These are phyloP conservation scores for Lycium ferocissimum DNA, from an alignment of 257 asterid genomes.

Conservation along the genomic window DNA sequence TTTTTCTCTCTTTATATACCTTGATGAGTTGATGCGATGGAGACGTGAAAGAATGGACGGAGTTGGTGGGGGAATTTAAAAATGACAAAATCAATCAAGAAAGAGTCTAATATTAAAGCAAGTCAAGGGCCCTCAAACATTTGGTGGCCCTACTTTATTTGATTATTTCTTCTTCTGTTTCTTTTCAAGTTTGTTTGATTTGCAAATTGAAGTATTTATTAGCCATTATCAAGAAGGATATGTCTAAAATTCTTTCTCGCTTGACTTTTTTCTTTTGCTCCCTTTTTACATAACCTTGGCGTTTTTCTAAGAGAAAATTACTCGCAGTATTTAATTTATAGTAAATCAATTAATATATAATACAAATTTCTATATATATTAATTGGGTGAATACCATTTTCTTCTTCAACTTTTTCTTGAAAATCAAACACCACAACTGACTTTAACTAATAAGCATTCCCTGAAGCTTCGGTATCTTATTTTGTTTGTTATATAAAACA, in stretches of 20 bases:
- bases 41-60: slow-evolving; percentile 16
- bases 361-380: too few relatives aligned
- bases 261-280: neutral
- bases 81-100: slow-evolving; percentile 2
- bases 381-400: too few relatives aligned
- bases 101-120: neutral
- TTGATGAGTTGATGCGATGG: slow-evolving; percentile 18
- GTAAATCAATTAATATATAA: too few relatives aligned
- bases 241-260: neutral
- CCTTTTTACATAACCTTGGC: neutral
- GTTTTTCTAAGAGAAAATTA: neutral
- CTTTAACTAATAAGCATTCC: too few relatives aligned
- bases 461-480: too few relatives aligned
- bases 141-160: slow-evolving; percentile 15
- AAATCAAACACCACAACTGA: too few relatives aligned
- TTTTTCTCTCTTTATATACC: neutral
- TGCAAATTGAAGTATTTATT: neutral
- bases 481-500: too few relatives aligned
- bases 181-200: neutral
- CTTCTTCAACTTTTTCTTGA: too few relatives aligned
- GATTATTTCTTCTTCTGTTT: neutral
- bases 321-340: neutral
- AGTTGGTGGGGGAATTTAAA: neutral
- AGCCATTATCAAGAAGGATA: neutral
- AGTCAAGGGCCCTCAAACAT: neutral